Base-by-base conservation (phyloP, 164 flowering plant species). In the Chimonanthus salicifolius region DNA sequence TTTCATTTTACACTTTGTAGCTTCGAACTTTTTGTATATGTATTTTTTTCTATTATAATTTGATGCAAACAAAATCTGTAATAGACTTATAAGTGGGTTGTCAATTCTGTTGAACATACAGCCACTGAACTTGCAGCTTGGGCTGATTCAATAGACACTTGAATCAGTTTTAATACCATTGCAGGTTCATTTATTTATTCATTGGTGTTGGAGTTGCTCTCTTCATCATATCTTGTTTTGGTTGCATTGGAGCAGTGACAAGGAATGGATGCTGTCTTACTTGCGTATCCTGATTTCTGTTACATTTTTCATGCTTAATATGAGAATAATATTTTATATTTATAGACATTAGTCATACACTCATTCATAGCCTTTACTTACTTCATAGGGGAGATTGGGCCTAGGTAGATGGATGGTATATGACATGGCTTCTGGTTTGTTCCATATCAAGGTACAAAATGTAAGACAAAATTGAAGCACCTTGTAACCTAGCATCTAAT, bases 151-250 rank as follows among this genome's bases (percentile, higher is more conserved):
- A 44, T 9, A 33, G 33, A 6, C 16, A 54, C 16, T 54, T 13
- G 16, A 54, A 54, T 54, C 5, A 54, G 16, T 2, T 2, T 54
- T n/a, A 54, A 10, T 54, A 54, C 60, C 60, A 54, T 3, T 83
- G 82, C 98, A 95, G 99, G 99, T 95, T 93, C 80, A 88, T 95
- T 72, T 92, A 85, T 80, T 76, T 89, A 49, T 95, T 95, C 80
- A 82, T 88, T 78, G 99, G 87, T 46, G 67, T 90, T 47, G 99
- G 99, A 71, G 94, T 78, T 45, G 75, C 85, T 76, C 85, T 95
- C 75, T 87, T 95, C 67, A 78, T 95, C 82, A 81, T 93, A 79
- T 92, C 99, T 64, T 88, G 92, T 78, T 89, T 80, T 78, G 99
- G 99, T 68, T 95, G 99, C 73, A 83, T 93, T 71, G 99, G 96